Conservation (phyloP, 2,329 filamentous ascomycete species). For the Pseudopithomyces maydicus region DNA sequence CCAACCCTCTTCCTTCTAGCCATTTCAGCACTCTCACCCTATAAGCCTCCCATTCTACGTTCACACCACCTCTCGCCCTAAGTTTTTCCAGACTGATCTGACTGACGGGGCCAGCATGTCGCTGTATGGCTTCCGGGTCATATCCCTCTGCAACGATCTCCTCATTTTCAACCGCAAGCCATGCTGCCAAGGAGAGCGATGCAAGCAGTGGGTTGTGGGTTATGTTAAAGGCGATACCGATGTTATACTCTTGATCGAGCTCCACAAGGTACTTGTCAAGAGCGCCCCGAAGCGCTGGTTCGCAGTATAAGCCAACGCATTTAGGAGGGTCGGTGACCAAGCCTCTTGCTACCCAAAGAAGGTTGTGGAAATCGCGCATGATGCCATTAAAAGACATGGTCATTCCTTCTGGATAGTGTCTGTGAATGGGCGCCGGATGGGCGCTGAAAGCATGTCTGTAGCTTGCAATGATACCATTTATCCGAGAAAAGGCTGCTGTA, state of each 20-base stretch:
- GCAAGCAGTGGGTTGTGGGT: conserved; percentile 53
- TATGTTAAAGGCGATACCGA: conserved; percentile 53
- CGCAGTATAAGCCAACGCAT: conserved; percentile 59
- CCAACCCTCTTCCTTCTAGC: conserved; percentile 67
- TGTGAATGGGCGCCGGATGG: conserved; percentile 55
- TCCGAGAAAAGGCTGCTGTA: conserved; percentile 67
- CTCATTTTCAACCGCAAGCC: conserved; percentile 56
- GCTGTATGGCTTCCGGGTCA: conserved; percentile 25
- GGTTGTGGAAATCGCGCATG: conserved; percentile 86
- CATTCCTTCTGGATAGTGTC: conserved; percentile 34
- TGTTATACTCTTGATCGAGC: conserved; percentile 44
- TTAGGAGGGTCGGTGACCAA: conserved; percentile 62
- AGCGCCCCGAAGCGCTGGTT: conserved; percentile 49
- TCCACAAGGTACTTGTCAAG: conserved; percentile 50
- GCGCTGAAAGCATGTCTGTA: conserved; percentile 78
- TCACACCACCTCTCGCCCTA: conserved; percentile 67
- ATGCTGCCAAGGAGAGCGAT: conserved; percentile 54
- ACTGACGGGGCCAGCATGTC: conserved; percentile 64
- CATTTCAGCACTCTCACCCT: conserved; percentile 72
- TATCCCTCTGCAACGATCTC: conserved; percentile 29
- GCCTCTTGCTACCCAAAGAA: conserved; percentile 76
- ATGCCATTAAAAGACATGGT: conserved; percentile 76
- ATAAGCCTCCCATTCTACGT: conserved; percentile 74
- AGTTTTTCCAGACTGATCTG: conserved; percentile 68
- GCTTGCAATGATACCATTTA: conserved; percentile 70